Evolutionary conservation across 495 filamentous ascomycete species (phyloP).

Genomic region (Cenococcum geophilum): DNA sequence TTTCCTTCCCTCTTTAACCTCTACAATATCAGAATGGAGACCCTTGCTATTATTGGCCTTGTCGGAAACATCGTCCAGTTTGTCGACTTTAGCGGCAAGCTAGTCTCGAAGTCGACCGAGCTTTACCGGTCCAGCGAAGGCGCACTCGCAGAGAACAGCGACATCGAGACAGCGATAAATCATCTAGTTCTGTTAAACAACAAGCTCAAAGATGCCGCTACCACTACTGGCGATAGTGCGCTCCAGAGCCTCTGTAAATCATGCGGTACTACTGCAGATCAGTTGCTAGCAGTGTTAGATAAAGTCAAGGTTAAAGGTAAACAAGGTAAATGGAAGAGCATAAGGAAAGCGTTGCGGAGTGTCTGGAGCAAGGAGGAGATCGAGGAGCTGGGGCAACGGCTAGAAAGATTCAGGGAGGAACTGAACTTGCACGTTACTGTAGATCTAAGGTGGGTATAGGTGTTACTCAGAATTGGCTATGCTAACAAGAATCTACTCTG

Average conservation of each 20-base stretch:
- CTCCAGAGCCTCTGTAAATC: neutral
- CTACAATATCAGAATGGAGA: conserved; percentile 27
- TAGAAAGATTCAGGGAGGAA: conserved; percentile 13
- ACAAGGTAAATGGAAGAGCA: conserved; percentile 16
- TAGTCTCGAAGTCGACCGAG: neutral
- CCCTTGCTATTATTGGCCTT: conserved; percentile 31
- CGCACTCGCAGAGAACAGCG: neutral
- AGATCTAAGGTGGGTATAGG: conserved; percentile 5
- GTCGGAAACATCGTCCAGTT: conserved; percentile 34
- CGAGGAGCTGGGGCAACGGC: conserved; percentile 9
- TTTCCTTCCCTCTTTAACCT: conserved; percentile 5
- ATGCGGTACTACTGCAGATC: conserved; percentile 1
- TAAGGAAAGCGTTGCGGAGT: conserved; percentile 14
- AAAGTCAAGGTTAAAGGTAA: conserved; percentile 13
- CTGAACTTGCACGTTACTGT: conserved; percentile 11
- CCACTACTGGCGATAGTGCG: neutral
- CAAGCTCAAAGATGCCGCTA: neutral
- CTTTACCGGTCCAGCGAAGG: neutral
- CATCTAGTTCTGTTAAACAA: neutral
- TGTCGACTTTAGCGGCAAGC: conserved; percentile 27
- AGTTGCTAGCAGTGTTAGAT: conserved; percentile 14
- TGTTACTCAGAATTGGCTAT: neutral
- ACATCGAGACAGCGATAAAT: neutral
- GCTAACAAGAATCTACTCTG: neutral
- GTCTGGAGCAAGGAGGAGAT: conserved; percentile 23